phyloP scores from a whole-genome alignment of 2,329 filamentous ascomycete genomes.

The Talaromyces islandicus region DNA sequence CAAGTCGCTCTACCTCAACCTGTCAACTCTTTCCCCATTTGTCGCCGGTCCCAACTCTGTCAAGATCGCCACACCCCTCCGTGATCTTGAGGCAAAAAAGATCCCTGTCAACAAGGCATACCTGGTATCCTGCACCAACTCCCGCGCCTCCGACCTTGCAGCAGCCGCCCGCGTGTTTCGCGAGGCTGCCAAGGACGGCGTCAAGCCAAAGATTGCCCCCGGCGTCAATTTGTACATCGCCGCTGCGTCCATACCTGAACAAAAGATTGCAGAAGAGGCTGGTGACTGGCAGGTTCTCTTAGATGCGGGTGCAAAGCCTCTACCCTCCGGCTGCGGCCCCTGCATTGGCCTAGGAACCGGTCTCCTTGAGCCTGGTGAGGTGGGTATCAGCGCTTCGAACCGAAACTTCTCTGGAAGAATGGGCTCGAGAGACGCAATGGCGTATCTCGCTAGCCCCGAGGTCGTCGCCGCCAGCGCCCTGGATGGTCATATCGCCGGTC shows the following conservation, averaged over 20 bases:
- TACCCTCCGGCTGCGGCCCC: conserved; percentile 71
- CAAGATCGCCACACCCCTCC: conserved; percentile 74
- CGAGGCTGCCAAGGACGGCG: conserved; percentile 62
- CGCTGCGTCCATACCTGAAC: conserved; percentile 74
- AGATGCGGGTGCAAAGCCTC: conserved; percentile 66
- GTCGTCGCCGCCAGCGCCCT: conserved; percentile 88
- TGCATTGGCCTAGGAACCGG: conserved; percentile 83
- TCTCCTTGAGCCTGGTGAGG: conserved; percentile 75
- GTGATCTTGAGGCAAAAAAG: conserved; percentile 63
- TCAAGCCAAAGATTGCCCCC: conserved; percentile 62
- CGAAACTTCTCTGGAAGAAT: conserved; percentile 90
- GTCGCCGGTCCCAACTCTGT: conserved; percentile 87
- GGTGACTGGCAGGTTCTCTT: conserved; percentile 82
- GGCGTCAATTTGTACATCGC: conserved; percentile 85
- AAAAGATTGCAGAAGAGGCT: conserved; percentile 66
- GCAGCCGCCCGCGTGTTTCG: conserved; percentile 81
- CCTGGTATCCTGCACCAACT: conserved; percentile 86
- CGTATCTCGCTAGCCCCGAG: conserved; percentile 83
- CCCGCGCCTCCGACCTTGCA: conserved; percentile 70
- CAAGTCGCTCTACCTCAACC: conserved; percentile 74
- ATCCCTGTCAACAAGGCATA: conserved; percentile 82
- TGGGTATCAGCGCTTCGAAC: conserved; percentile 78
- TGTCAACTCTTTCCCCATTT: conserved; percentile 77
- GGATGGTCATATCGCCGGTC: conserved; percentile 50
- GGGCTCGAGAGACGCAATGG: conserved; percentile 72